A percentile compares a stretch with the other conserved stretches of the same genome.
These are phyloP conservation scores for Chionographis japonica DNA, from an alignment of 106 monocot species.

Conservation along the genomic window DNA sequence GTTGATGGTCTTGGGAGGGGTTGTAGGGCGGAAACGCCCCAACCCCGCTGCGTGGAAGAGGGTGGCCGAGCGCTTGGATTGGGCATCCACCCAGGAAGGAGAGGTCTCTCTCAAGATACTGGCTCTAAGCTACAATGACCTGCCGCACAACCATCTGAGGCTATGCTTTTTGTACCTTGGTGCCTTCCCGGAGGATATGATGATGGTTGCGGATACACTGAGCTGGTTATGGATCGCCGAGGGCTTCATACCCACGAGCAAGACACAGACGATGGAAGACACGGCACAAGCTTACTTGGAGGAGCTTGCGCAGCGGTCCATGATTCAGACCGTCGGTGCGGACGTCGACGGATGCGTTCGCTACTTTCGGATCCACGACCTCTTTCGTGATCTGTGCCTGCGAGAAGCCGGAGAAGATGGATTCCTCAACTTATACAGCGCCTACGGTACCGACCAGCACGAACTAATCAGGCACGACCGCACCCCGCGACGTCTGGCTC, in stretches of 20 bases:
- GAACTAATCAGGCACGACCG: too few species aligned
- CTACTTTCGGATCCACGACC: neutral
- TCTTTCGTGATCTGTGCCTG: too few species aligned
- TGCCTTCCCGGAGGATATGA: slow-evolving; percentile 27
- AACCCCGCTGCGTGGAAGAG: slow-evolving; percentile 13
- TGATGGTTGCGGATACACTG: slow-evolving; percentile 30
- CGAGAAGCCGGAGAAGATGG: too few species aligned
- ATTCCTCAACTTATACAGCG: too few species aligned
- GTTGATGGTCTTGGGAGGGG: slow-evolving; percentile 33
- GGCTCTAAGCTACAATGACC: slow-evolving; percentile 39
- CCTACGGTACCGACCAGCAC: too few species aligned
- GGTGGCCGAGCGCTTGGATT: slow-evolving; percentile 20
- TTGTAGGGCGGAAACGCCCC: slow-evolving; percentile 15
- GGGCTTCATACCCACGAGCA: slow-evolving; percentile 18
- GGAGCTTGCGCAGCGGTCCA: slow-evolving; percentile 34
- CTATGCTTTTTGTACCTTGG: slow-evolving; percentile 45
- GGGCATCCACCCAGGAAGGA: slow-evolving; percentile 21
- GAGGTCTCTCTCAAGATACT: slow-evolving; percentile 33
- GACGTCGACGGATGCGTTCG: neutral
- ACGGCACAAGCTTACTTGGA: slow-evolving; percentile 26
- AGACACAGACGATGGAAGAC: slow-evolving; percentile 28
- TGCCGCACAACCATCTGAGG: slow-evolving; percentile 36
- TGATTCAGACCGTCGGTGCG: slow-evolving; percentile 41
- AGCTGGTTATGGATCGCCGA: slow-evolving; percentile 48
- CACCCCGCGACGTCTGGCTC: too few species aligned